A percentile compares a stretch with the other conserved stretches of the same genome.
phyloP scores from a whole-genome alignment of 2,329 filamentous ascomycete species.

The Akanthomyces uredinophilus region DNA sequence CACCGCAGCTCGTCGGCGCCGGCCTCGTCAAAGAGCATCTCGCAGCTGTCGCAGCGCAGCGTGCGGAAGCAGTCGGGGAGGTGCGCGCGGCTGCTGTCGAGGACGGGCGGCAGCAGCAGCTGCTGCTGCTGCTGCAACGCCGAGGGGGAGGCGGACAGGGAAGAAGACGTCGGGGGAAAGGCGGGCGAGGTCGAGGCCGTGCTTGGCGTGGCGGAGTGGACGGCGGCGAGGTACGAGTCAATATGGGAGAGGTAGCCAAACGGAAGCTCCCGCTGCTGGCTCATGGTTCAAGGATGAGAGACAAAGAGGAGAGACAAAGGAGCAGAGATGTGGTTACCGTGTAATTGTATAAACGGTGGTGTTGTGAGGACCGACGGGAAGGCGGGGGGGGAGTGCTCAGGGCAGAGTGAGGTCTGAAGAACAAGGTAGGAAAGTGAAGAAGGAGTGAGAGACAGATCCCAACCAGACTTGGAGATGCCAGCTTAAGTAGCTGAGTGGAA shows the following conservation, averaged over 20 bases:
- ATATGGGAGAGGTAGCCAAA: constrained; percentile 4
- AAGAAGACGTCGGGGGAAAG: no score
- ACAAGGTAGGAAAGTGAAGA: neutral
- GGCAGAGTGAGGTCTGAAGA: no score
- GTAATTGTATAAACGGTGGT: no score
- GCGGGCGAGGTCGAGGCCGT: neutral
- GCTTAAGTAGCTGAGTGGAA: neutral
- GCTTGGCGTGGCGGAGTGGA: neutral
- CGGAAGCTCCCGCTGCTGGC: constrained; percentile 1
- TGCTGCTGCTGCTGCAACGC: no score
- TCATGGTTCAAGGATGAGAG: neutral
- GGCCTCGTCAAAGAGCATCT: constrained; percentile 13
- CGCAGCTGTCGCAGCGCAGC: constrained; percentile 14
- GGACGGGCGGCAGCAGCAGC: neutral
- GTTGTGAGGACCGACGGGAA: no score
- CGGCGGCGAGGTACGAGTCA: neutral
- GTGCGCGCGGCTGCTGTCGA: neutral
- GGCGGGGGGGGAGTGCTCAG: no score
- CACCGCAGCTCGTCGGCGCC: constrained; percentile 1
- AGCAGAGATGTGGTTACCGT: no score
- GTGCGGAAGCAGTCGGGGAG: constrained; percentile 12
- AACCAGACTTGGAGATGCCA: no score
- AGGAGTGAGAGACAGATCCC: no score
- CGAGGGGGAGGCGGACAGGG: neutral
- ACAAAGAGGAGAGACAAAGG: no score